Conservation (phyloP, 2,329 filamentous ascomycete species). For the Orbilia ellipsospora region DNA sequence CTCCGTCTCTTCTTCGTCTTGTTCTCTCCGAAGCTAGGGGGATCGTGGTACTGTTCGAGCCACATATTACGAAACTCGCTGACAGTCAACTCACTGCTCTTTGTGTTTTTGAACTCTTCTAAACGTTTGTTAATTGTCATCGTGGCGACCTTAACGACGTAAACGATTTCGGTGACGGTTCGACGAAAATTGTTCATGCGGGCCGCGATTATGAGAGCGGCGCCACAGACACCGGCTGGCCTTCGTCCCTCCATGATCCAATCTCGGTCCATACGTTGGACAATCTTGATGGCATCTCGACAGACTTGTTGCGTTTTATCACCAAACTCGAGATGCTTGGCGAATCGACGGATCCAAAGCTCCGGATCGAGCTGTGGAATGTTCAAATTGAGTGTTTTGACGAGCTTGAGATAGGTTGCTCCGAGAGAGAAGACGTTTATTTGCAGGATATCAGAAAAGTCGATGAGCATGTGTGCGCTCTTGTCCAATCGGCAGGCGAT, state of each 20-base stretch:
- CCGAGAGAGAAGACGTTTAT: constrained; percentile 94
- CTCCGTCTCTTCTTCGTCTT: constrained; percentile 66
- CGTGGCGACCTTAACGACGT: constrained; percentile 95
- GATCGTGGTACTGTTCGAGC: constrained; percentile 79
- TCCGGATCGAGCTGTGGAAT: constrained; percentile 81
- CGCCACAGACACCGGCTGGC: constrained; percentile 92
- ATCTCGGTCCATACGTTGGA: constrained; percentile 92
- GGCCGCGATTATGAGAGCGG: constrained; percentile 91
- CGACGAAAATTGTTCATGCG: constrained; percentile 98
- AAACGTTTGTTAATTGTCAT: constrained; percentile 91
- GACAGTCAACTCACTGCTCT: constrained; percentile 84
- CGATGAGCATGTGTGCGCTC: constrained; percentile 91
- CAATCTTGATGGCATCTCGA: constrained; percentile 84
- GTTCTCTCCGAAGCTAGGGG: constrained; percentile 81
- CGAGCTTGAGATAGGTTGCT: constrained; percentile 70
- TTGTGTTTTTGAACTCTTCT: constrained; percentile 88
- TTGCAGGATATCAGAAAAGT: constrained; percentile 85
- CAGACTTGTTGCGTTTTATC: constrained; percentile 84
- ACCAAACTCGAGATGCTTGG: constrained; percentile 90
- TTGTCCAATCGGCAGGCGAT: constrained; percentile 83
- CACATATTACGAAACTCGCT: constrained; percentile 83
- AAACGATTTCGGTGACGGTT: constrained; percentile 93
- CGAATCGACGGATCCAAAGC: constrained; percentile 89
- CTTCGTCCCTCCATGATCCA: constrained; percentile 97
- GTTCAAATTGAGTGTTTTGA: constrained; percentile 81